These are phyloP conservation scores for Coemansia erecta DNA, from an alignment of 192 early-diverging fungal genomes.

Conservation along the genomic window DNA sequence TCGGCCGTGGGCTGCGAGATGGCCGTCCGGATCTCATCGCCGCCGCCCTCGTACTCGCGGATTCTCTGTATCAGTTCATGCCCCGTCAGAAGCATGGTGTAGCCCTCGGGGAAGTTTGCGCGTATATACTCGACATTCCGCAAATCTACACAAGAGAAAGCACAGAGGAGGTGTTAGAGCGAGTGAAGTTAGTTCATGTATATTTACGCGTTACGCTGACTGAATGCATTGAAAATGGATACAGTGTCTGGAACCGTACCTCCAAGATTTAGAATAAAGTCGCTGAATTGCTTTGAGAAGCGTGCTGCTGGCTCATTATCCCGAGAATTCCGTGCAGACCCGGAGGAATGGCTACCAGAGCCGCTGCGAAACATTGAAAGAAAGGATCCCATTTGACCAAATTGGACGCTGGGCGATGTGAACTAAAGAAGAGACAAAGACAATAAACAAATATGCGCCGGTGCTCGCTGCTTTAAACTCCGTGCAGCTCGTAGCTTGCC, in stretches of 20 bases:
- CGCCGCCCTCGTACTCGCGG: slow-evolving; percentile 37
- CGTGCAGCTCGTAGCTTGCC: no score
- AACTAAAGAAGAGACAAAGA: background rate
- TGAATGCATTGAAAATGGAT: no score
- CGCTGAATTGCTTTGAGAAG: slow-evolving; percentile 49
- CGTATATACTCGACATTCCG: slow-evolving; percentile 30
- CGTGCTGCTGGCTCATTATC: slow-evolving; percentile 34
- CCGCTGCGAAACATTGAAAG: slow-evolving; percentile 45
- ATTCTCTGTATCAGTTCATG: slow-evolving; percentile 35
- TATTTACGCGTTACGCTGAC: background rate
- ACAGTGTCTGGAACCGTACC: slow-evolving; percentile 18
- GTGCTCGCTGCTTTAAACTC: no score
- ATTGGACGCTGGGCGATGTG: background rate
- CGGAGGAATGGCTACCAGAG: slow-evolving; percentile 13
- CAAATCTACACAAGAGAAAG: slow-evolving; percentile 15
- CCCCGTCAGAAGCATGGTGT: slow-evolving; percentile 21
- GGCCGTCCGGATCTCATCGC: slow-evolving; percentile 58
- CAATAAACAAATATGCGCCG: background rate
- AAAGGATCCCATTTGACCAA: slow-evolving; percentile 36
- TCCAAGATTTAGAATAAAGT: slow-evolving; percentile 51
- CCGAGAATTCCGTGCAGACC: slow-evolving; percentile 12
- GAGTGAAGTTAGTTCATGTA: background rate
- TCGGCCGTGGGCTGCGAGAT: slow-evolving; percentile 80
- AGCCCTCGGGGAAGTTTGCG: slow-evolving; percentile 32
- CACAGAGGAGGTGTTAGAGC: background rate